Evolutionary conservation across 352 stramenopile species (phyloP), one percentile per base, ranked within the genome.

Genomic region (Globisporangium iwayamae): DNA sequence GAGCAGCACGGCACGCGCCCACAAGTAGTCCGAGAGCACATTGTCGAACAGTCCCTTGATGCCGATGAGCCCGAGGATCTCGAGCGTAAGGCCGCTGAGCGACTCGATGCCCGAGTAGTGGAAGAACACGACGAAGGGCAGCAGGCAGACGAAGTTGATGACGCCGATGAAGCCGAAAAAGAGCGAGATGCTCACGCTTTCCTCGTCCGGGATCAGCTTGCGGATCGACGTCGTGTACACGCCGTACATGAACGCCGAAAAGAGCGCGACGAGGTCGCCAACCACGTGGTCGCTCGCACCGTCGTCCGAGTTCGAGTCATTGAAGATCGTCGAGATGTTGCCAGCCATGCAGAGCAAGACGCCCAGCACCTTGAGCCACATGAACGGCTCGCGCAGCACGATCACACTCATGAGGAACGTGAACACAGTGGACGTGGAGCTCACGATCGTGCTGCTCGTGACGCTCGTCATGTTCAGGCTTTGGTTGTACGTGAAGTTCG

Each of bases 131-230:
- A 90, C 73, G 25, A 89, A 66, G 22, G 78, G 78, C 36, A 79
- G 22, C 41, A 98, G 72, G 2, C 80, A 51, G 7, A 97, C 66
- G 62, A 90, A 89, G 76, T 97, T 97, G 62, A 94, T 72, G 9
- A 96, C 64, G 43, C 96, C 96, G 43, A 99, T 79, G 68, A 98
- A 98, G n/a, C 96, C 96, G 62, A 99, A 96, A 60, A 99, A 90
- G 34, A 98, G 78, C 68, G 92, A 86, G 74, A 98, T 94, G 53
- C 88, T 97, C 65, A 98, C 90, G 25, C 81, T 73, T 22, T 83
- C 75, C 68, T 97, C 90, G 73, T 98, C 75, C 1, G 85, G 82
- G 32, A 91, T 79, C 45, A 79, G 66, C 47, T 69, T 76, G 64
- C 90, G 81, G 66, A 98, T 89, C 61, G 91, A 78, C 0, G 93